Evolutionary conservation across 1,139 yeast genomes (phyloP).

Genomic region (Pichia sp.): DNA sequence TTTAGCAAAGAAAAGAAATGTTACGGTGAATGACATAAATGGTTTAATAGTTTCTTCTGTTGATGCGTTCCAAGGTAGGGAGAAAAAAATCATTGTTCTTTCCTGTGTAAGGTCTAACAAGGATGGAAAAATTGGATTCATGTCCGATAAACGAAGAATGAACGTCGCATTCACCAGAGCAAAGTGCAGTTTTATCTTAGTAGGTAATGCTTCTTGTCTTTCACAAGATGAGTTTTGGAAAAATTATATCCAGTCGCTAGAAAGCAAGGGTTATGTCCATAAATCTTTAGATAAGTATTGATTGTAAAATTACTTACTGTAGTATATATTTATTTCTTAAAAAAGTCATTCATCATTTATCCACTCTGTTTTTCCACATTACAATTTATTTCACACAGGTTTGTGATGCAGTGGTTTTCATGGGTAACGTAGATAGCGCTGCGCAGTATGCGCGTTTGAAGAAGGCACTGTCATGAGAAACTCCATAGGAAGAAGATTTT

Average conservation of each 20-base stretch:
- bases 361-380: too few relatives aligned
- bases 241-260: conserved; percentile 31
- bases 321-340: too few relatives aligned
- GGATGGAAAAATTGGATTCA: conserved; percentile 70
- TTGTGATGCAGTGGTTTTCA: too few relatives aligned
- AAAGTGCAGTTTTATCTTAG: conserved; percentile 66
- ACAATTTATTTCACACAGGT: too few relatives aligned
- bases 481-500: too few relatives aligned
- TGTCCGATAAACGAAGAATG: conserved; percentile 79
- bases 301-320: background rate
- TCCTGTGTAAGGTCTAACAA: conserved; percentile 90
- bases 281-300: background rate
- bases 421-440: too few relatives aligned
- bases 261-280: conserved; percentile 9
- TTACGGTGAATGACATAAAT: conserved; percentile 45
- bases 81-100: conserved; percentile 77
- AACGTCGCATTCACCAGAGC: conserved; percentile 92
- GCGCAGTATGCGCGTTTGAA: too few relatives aligned
- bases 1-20: conserved; percentile 13
- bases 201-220: conserved; percentile 50
- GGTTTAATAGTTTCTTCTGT: conserved; percentile 72
- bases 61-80: conserved; percentile 95
- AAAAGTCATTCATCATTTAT: too few relatives aligned
- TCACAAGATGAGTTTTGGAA: conserved; percentile 40
- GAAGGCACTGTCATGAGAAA: too few relatives aligned